Base-by-base conservation (phyloP, 1,284 basidiomycete genomes). In the Hemileccinum hortonii region DNA sequence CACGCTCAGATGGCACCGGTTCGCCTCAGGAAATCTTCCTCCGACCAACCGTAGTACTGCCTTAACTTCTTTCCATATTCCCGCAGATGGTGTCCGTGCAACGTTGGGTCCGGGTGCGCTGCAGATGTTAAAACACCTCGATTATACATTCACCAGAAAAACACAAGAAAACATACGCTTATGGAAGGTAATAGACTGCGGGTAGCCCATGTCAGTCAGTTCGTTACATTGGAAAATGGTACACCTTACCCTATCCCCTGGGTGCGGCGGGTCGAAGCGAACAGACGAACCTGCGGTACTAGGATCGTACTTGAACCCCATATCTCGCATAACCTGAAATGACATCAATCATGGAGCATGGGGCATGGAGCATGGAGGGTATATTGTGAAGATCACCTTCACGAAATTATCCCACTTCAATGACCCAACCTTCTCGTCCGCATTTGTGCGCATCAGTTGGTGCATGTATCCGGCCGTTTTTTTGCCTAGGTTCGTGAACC, bases 221-320 rank as follows among this genome's bases (percentile, higher is more conserved):
- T 10, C 4, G 4, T 16, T 26, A 50, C 41, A 37, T 39, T 54
- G 26, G 11, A 40, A 53, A 43, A 39, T 44, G 39, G 19, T 39
- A 41, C 12, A 18, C 65, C 81, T 63, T 57, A 85, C 84, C 60
- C 67, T 73, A 60, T 86, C 84, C 42, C 69, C 71, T 53, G 70
- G 69, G 60, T 83, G 72, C 10, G 85, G 87, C 39, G 88, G 88
- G 65, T 87, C 83, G 61, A 91, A 91, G 24, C 87, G 79, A 26
- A 91, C 89, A 66, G 87, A 88, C 12, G 89, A 91, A 3, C 88
- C 88, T 19, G 88, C 87, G 14, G 87, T 89, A 53, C 81, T 82
- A 18, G 83, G 84, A 62, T 85, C 82, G 57, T 83, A 83, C 2
- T 69, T 69, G 68, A 91, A 91, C 39, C 88, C 88, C 79, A 91